Base-by-base conservation (phyloP, 306 rosid genomes). In the Cucumis cinereus region DNA sequence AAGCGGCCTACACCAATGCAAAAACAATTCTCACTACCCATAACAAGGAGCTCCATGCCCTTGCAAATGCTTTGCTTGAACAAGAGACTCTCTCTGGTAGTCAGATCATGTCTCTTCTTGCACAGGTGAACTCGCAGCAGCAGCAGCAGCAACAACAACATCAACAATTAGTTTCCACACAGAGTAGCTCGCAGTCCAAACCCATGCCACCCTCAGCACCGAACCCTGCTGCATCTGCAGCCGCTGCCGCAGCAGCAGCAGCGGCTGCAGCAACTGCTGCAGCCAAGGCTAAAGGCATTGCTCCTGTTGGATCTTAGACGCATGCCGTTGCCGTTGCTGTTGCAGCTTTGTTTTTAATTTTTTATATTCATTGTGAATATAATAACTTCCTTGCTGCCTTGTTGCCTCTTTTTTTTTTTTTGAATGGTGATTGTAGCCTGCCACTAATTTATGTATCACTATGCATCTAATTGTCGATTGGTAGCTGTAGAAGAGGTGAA, bases 41-140 rank as follows among this genome's bases (percentile, higher is more conserved):
- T 70, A 58, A 78, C 74, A 89, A 90, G 86, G 98, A 91, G 87
- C 94, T 86, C 75, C 89, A 91, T 20, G 90, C 91, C 41, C 95
- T 93, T 22, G 98, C 98, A n/a, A 81, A 88, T 83, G 96, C 96
- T 56, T 81, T 93, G 77, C 78, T 93, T 20, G 91, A 90, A 80
- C 80, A 85, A 0, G 98, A 93, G 79, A 93, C 98, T 0, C 96
- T 93, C 5, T 58, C 96, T 0, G 96, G 98, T 56, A 88, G 36
- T 81, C 95, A 90, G 85, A 93, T 93, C 63, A 85, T 76, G 84
- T 52, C 86, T 11, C 67, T 90, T 77, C 89, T 93, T 69, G 89
- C 88, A 0, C 81, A 88, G 76, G 77, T 88, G 12, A 81, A 83
- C 77, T 86, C 93, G 17, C 85, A 77, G 64, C 88, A 77, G 62